Base-by-base conservation (phyloP, 257 asterid genomes). In the Nicotiana undulata region DNA sequence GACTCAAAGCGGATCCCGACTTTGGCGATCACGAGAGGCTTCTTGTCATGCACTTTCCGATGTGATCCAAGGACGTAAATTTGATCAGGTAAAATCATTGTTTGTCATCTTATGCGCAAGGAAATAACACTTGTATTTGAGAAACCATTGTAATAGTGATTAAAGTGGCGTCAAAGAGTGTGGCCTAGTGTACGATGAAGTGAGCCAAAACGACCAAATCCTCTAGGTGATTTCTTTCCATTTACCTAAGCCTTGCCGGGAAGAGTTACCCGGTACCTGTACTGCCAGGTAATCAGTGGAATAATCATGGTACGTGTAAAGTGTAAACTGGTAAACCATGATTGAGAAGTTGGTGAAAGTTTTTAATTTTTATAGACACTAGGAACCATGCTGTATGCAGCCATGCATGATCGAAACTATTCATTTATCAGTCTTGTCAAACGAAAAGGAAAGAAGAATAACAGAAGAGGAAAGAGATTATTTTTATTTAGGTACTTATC, bases 21-120 rank as follows among this genome's bases (percentile, higher is more conserved):
- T 95, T 76, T 95, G 99, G 99, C 93, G 99, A 26, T 95, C 98
- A 81, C 93, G 99, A 84, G 98, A 93, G 88, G 93, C 99, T 86
- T 95, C 98, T 82, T 93, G 98, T 86, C 99, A 93, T 88, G 98
- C 99, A 59, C 89, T 95, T 79, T 97, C 97, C 24, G 99, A 95
- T 88, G 84, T 95, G 82, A 91, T 93, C 82, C 99, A 95, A 87
- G 99, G 99, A 76, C 96, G 98, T 75, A 93, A 92, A 83, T 92
- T 91, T 89, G 92, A 88, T 84, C 97, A 95, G 99, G 99, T 95
- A 59, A 49, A 22, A 29, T 17, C 64, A 28, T 44, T 59, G 76
- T 75, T 32, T 52, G 76, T 63, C 60, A 79, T 63, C 44, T 75
- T 24, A 40, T 72, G 63, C 63, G 61, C 58, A 29, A 79, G 72